Evolutionary conservation across 2,329 filamentous ascomycete species (phyloP).

Genomic region (Apiospora malaysiana): DNA sequence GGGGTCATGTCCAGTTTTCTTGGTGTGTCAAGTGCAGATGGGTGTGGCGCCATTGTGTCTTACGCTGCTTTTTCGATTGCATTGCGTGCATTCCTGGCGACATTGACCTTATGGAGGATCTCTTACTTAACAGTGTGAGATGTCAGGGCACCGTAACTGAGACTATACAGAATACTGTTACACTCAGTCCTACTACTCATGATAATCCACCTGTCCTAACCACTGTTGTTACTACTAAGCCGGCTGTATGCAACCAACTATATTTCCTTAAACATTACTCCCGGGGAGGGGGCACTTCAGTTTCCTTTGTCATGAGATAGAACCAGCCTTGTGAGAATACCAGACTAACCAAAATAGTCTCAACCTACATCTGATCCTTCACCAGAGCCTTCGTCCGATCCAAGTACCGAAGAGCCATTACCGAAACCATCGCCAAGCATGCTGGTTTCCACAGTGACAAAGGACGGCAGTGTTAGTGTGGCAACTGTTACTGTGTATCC

Average conservation of each 20-base stretch:
- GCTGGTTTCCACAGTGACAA: conserved; percentile 56
- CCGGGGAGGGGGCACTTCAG: not conserved
- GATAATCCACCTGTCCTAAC: conserved; percentile 27
- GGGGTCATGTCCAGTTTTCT: conserved; percentile 17
- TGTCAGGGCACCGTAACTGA: conserved; percentile 39
- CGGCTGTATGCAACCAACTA: conserved; percentile 36
- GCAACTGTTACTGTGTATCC: conserved; percentile 56
- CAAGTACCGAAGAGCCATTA: conserved; percentile 30
- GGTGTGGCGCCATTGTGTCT: conserved; percentile 12
- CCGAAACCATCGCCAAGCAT: conserved; percentile 40
- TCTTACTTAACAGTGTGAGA: conserved; percentile 36
- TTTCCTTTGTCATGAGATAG: conserved; percentile 4
- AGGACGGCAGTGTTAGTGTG: conserved; percentile 52
- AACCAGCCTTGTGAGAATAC: not conserved
- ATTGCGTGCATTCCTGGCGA: conserved; percentile 15
- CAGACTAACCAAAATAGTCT: not conserved
- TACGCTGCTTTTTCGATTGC: conserved; percentile 19
- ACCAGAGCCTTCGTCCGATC: conserved; percentile 30
- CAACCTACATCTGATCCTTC: conserved; percentile 27
- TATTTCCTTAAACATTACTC: not conserved
- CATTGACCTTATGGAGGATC: conserved; percentile 26
- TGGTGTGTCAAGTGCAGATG: not conserved
- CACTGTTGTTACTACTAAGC: conserved; percentile 26
- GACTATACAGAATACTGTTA: conserved; percentile 45
- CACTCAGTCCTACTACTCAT: conserved; percentile 33